These are phyloP conservation scores for Prasinococcaceae sp. DNA, from an alignment of 139 green algal genomes.

Conservation along the genomic window DNA sequence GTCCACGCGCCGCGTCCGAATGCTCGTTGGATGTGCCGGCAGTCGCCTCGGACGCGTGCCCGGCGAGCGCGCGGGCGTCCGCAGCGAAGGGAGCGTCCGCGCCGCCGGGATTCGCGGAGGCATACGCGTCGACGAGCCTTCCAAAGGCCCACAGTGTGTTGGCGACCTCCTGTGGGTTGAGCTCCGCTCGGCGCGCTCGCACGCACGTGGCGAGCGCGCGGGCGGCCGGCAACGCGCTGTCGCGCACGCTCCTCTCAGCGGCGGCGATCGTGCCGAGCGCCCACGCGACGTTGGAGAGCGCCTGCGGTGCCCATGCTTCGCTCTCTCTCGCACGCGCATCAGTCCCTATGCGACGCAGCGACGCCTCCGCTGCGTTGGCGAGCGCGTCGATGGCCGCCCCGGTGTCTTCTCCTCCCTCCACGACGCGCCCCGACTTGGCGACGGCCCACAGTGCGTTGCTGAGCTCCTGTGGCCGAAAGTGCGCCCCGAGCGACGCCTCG, in stretches of 20 bases:
- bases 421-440: constrained; percentile 2
- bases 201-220: background rate
- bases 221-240: background rate
- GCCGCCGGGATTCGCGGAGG: background rate
- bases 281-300: constrained; percentile 4
- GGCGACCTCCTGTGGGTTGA: constrained; percentile 8
- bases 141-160: background rate
- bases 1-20: background rate
- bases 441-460: constrained; percentile 4
- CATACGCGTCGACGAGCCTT: no score
- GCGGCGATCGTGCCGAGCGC: background rate
- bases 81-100: background rate
- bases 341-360: background rate
- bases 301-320: constrained; percentile 3
- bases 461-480: constrained; percentile 5
- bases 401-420: background rate
- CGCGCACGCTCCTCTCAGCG: background rate
- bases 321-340: background rate
- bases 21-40: background rate
- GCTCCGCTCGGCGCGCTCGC: background rate
- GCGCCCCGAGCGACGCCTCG: background rate
- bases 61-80: background rate
- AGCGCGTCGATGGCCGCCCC: no score
- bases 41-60: background rate
- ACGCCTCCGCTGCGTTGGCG: no score